Evolutionary conservation across 1,139 yeast species (phyloP).

Genomic region (Ogataea hybrid): DNA sequence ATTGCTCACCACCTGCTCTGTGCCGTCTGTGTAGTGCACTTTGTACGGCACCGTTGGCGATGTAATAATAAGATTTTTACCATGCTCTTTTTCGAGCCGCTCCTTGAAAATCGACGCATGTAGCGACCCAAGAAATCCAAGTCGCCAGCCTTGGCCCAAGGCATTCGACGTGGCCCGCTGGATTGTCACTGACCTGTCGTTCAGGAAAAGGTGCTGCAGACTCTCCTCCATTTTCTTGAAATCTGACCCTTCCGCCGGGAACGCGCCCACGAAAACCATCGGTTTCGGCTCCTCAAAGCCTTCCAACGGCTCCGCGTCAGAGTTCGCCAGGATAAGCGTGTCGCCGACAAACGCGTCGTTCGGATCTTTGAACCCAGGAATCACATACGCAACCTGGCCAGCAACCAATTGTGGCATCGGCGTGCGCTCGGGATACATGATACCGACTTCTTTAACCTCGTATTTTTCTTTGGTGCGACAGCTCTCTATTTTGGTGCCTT

Average conservation of each 20-base stretch:
- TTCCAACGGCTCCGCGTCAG: constrained; percentile 72
- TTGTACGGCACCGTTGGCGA: constrained; percentile 97
- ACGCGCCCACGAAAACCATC: constrained; percentile 98
- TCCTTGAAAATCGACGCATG: constrained; percentile 96
- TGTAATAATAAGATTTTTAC: constrained; percentile 87
- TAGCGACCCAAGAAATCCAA: constrained; percentile 90
- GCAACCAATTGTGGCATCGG: constrained; percentile 66
- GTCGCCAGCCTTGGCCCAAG: constrained; percentile 95
- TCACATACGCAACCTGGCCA: constrained; percentile 93
- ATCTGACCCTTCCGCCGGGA: constrained; percentile 93
- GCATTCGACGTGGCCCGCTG: constrained; percentile 94
- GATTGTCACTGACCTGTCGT: constrained; percentile 87
- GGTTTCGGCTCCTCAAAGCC: constrained; percentile 98
- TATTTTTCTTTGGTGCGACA: constrained; percentile 76
- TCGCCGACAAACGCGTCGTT: constrained; percentile 90
- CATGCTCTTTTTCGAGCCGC: constrained; percentile 88
- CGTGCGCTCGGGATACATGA: constrained; percentile 87
- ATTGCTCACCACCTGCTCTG: constrained; percentile 66
- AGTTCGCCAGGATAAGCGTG: constrained; percentile 72
- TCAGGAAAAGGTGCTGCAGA: constrained; percentile 80
- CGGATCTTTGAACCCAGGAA: constrained; percentile 91
- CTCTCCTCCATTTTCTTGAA: constrained; percentile 89
- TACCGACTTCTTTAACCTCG: constrained; percentile 90
- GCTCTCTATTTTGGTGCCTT: constrained; percentile 72
- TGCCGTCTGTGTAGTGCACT: constrained; percentile 62